phyloP scores from a whole-genome alignment of 768 basidiomycete species.

The Terana coerulea region DNA sequence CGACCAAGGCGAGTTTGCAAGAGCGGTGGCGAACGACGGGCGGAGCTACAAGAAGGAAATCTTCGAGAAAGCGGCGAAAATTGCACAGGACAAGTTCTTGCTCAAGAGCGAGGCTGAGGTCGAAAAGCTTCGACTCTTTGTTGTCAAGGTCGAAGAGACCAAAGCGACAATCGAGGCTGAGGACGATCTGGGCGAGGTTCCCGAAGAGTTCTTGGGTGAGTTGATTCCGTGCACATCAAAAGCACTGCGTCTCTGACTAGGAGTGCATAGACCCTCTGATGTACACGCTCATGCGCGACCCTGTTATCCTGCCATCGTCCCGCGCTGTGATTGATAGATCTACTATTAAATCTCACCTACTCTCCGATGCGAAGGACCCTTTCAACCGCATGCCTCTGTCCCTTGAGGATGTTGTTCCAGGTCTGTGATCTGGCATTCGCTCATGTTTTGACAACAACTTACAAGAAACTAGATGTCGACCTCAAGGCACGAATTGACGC shows the following conservation, averaged over 20 bases:
- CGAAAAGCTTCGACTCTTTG: constrained; percentile 62
- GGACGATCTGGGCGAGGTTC: constrained; percentile 88
- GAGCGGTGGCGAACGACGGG: constrained; percentile 90
- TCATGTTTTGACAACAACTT: not conserved
- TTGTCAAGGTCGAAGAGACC: constrained; percentile 78
- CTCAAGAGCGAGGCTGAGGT: constrained; percentile 82
- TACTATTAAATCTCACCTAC: constrained; percentile 91
- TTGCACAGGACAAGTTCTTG: constrained; percentile 47
- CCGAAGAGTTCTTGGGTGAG: constrained; percentile 92
- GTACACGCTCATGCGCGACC: constrained; percentile 92
- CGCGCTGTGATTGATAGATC: constrained; percentile 74
- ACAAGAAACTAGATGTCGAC: constrained; percentile 41
- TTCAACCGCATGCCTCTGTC: constrained; percentile 87
- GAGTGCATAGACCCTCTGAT: constrained; percentile 72
- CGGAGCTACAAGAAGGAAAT: constrained; percentile 83
- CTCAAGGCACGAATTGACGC: constrained; percentile 44
- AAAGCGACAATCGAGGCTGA: constrained; percentile 81
- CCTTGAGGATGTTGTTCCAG: constrained; percentile 74
- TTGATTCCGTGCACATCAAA: no score
- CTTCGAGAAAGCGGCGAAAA: constrained; percentile 74
- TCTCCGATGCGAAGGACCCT: constrained; percentile 90
- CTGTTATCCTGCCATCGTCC: constrained; percentile 86
- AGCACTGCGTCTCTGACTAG: not conserved
- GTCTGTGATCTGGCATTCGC: constrained; percentile 41
- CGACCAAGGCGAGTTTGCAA: constrained; percentile 71